Evolutionary conservation across 2,329 filamentous ascomycete genomes (phyloP).

Genomic region (Pseudohalonectria lignicola): DNA sequence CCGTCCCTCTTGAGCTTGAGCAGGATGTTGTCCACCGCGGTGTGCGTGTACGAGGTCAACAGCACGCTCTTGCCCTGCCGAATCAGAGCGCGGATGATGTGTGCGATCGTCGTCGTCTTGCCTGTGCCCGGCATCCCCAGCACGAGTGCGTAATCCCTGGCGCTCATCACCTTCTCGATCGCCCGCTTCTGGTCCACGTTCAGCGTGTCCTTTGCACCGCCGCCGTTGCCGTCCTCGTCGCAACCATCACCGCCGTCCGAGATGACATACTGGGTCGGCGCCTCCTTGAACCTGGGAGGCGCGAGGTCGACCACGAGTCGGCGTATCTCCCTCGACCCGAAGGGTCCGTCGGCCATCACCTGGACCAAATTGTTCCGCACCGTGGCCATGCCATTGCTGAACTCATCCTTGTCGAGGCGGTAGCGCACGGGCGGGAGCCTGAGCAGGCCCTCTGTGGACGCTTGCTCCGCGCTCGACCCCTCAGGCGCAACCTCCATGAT

Average conservation of each 20-base stretch:
- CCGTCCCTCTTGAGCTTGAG: constrained; percentile 71
- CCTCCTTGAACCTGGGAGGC: constrained; percentile 60
- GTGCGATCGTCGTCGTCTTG: constrained; percentile 95
- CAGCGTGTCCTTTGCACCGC: constrained; percentile 42
- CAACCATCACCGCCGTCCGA: constrained; percentile 30
- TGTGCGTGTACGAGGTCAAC: constrained; percentile 92
- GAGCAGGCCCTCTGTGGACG: constrained; percentile 35
- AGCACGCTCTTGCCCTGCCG: constrained; percentile 86
- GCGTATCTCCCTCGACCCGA: constrained; percentile 61
- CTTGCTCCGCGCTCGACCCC: constrained; percentile 38
- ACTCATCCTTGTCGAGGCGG: constrained; percentile 93
- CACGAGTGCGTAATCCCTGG: constrained; percentile 90
- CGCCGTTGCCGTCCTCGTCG: too few relatives aligned
- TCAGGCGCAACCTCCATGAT: constrained; percentile 75
- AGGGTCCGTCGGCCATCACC: constrained; percentile 72
- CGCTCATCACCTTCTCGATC: constrained; percentile 91
- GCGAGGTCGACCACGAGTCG: constrained; percentile 69
- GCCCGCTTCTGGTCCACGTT: constrained; percentile 82
- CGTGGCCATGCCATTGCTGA: constrained; percentile 93
- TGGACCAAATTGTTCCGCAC: constrained; percentile 90
- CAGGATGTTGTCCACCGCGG: constrained; percentile 94
- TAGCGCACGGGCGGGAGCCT: constrained; percentile 54
- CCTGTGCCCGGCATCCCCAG: constrained; percentile 97
- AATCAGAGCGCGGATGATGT: constrained; percentile 86
- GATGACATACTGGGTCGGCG: constrained; percentile 52